These are phyloP conservation scores for Eucalyptus cloeziana DNA, from an alignment of 345 rosid genomes.

Conservation along the genomic window DNA sequence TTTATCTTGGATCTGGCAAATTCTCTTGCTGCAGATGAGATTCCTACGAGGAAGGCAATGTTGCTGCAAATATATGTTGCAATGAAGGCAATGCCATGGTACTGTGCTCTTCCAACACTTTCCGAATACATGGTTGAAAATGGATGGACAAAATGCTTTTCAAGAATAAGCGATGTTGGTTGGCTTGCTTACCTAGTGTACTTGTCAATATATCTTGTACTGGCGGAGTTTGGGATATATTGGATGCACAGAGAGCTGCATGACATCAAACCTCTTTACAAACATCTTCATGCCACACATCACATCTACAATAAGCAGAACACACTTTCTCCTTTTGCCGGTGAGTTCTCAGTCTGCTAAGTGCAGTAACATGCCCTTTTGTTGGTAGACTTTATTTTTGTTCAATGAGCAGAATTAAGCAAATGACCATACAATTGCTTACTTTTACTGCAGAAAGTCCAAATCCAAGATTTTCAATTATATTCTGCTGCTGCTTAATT, in stretches of 20 bases:
- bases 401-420: not conserved
- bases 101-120: conserved; percentile 67
- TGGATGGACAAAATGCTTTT: conserved; percentile 84
- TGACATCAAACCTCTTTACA: conserved; percentile 89
- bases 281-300: conserved; percentile 80
- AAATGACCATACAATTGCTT: not conserved
- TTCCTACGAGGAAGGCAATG: conserved; percentile 82
- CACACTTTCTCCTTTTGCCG: conserved; percentile 94
- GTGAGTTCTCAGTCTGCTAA: conserved; percentile 21
- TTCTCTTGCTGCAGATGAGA: conserved; percentile 51
- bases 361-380: not conserved
- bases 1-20: not conserved
- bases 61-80: conserved; percentile 80
- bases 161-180: conserved; percentile 52
- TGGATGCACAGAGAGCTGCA: conserved; percentile 97
- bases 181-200: conserved; percentile 37
- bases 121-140: conserved; percentile 78
- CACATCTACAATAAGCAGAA: conserved; percentile 98
- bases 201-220: conserved; percentile 38
- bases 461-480: not conserved
- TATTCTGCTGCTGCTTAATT: not conserved
- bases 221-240: conserved; percentile 88
- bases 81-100: conserved; percentile 96
- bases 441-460: not conserved
- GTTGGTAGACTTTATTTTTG: not conserved